A percentile compares a stretch with the other conserved stretches of the same genome.
These are phyloP conservation scores for Baorangia bicolor DNA, from an alignment of 768 basidiomycete genomes.

Conservation along the genomic window DNA sequence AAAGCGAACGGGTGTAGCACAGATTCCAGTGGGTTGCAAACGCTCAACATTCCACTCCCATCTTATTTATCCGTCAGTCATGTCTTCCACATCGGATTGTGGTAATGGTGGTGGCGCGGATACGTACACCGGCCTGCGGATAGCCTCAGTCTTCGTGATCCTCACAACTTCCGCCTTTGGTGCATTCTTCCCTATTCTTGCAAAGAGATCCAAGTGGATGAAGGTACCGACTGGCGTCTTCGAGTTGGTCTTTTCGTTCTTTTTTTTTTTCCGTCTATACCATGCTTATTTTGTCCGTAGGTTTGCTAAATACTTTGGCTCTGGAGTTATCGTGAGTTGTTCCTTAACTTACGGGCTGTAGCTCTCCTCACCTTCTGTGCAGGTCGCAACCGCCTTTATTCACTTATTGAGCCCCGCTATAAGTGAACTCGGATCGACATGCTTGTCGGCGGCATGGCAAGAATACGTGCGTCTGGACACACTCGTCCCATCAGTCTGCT, in stretches of 20 bases:
- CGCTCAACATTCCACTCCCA: not conserved
- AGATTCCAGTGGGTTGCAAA: not conserved
- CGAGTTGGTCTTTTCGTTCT: conserved; percentile 51
- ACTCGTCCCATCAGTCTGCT: not conserved
- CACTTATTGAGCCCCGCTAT: conserved; percentile 78
- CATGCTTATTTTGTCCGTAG: conserved; percentile 35
- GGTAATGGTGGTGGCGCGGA: conserved; percentile 52
- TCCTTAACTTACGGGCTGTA: not conserved
- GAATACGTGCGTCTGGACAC: conserved; percentile 56
- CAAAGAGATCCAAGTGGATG: conserved; percentile 49
- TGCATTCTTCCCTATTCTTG: conserved; percentile 70
- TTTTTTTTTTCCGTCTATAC: not conserved
- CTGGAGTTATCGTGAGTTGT: conserved; percentile 78
- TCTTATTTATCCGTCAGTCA: not conserved
- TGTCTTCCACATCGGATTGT: conserved; percentile 39
- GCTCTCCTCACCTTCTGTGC: conserved; percentile 1
- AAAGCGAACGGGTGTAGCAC: not conserved
- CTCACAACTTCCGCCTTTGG: conserved; percentile 57
- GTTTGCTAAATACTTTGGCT: conserved; percentile 89
- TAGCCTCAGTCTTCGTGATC: conserved; percentile 77
- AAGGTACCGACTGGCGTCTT: conserved; percentile 44
- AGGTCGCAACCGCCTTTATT: conserved; percentile 91
- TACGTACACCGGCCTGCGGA: conserved; percentile 50
- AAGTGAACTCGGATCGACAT: conserved; percentile 65
- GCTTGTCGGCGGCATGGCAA: conserved; percentile 68